These are phyloP conservation scores for Sugiyamaella floridensis DNA, from an alignment of 805 yeast species.

Conservation along the genomic window DNA sequence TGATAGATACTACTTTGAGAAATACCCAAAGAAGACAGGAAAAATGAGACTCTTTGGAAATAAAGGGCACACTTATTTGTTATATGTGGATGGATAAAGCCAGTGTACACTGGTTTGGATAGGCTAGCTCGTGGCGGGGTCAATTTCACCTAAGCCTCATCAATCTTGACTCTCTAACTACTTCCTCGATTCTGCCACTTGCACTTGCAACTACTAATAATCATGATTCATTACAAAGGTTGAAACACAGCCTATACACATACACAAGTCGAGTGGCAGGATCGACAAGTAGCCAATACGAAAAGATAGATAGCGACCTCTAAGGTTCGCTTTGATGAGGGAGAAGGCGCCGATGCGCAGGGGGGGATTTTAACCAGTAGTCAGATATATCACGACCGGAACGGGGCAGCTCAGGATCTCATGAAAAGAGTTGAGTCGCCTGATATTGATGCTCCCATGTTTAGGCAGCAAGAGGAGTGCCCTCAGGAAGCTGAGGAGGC, in stretches of 20 bases:
- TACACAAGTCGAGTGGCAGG: neutral
- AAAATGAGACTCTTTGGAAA: no score
- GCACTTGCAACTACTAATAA: neutral
- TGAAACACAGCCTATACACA: neutral
- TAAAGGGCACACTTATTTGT: no score
- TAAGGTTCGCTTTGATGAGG: neutral
- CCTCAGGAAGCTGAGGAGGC: constrained; percentile 31
- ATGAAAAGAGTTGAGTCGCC: no score
- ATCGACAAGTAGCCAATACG: neutral
- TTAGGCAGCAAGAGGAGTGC: constrained; percentile 21
- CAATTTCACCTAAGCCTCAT: no score
- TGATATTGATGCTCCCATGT: neutral
- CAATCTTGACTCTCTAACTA: neutral
- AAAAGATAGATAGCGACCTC: neutral
- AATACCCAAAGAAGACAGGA: no score
- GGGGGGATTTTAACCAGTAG: no score
- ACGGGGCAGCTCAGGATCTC: no score
- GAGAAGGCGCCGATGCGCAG: neutral
- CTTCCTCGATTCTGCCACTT: neutral
- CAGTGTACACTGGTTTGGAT: no score
- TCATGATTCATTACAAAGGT: neutral
- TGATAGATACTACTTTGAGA: no score
- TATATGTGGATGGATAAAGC: no score
- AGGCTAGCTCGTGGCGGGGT: no score
- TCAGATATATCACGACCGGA: no score